Evolutionary conservation across 2,329 filamentous ascomycete species (phyloP).

Genomic region (Lojkania enalia): DNA sequence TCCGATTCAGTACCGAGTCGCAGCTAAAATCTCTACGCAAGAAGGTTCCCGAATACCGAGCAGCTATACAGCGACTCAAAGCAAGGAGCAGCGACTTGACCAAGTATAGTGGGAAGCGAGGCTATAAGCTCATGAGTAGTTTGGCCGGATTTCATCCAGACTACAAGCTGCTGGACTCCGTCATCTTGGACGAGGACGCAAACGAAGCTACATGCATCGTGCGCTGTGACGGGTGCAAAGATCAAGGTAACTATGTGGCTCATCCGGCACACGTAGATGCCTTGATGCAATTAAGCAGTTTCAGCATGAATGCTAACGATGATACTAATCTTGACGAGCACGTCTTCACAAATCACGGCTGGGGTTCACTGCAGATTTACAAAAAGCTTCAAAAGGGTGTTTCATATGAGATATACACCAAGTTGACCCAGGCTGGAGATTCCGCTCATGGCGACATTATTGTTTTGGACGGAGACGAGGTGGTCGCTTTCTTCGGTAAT

Average conservation of each 20-base stretch:
- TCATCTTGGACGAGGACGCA: neutral
- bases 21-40: conserved; percentile 3
- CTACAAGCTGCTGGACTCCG: neutral
- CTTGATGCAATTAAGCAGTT: conserved; percentile 5
- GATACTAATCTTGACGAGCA: conserved; percentile 3
- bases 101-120: conserved; percentile 1
- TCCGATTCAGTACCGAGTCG: conserved; percentile 9
- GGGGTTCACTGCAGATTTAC: conserved; percentile 14
- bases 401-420: conserved; percentile 16
- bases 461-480: conserved; percentile 34
- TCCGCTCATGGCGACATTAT: conserved; percentile 46
- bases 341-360: conserved; percentile 19
- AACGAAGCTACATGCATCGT: neutral
- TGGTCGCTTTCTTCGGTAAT: conserved; percentile 36
- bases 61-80: neutral
- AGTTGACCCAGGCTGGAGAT: conserved; percentile 23
- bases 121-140: neutral
- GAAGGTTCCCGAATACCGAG: neutral
- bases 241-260: neutral
- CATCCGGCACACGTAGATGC: neutral
- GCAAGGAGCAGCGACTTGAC: conserved; percentile 3
- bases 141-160: neutral
- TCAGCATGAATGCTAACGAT: conserved; percentile 20
- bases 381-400: neutral
- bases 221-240: neutral